These are phyloP conservation scores for Yarrowia sp. DNA, from an alignment of 805 yeast genomes.

Conservation along the genomic window DNA sequence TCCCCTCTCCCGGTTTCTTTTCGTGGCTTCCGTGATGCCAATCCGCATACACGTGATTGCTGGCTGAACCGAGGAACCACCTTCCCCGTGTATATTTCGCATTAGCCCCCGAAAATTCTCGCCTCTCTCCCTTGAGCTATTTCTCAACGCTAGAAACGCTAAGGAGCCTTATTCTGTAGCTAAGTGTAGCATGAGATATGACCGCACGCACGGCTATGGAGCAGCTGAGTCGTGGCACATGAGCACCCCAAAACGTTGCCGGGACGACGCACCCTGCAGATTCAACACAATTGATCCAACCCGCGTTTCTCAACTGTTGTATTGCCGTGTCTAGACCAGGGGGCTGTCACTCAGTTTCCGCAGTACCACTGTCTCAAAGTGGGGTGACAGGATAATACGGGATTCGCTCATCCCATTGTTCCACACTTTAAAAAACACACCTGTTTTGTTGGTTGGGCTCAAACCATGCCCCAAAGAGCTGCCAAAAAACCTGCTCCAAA, in stretches of 20 bases:
- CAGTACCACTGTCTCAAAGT: neutral
- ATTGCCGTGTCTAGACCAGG: too few species aligned
- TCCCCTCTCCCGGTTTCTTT: constrained; percentile 12
- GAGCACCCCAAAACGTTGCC: neutral
- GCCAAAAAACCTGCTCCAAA: neutral
- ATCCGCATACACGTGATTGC: constrained; percentile 3
- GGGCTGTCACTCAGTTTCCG: too few species aligned
- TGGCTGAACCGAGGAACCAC: neutral
- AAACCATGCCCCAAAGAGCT: neutral
- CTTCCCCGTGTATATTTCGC: neutral
- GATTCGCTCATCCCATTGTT: neutral
- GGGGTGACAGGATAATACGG: neutral
- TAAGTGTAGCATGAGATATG: constrained; percentile 7
- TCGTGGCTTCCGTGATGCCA: constrained; percentile 9
- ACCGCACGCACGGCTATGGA: constrained; percentile 6
- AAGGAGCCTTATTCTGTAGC: constrained; percentile 9
- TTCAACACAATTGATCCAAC: neutral
- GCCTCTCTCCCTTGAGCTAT: neutral
- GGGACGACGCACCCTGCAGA: neutral
- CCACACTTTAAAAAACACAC: neutral
- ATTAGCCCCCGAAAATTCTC: neutral
- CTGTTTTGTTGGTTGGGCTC: neutral
- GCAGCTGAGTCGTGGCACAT: neutral
- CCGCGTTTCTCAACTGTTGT: neutral
- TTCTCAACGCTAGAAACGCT: neutral